Evolutionary conservation across 108 stramenopile species (phyloP).

Genomic region (Schizochytrium sp.): DNA sequence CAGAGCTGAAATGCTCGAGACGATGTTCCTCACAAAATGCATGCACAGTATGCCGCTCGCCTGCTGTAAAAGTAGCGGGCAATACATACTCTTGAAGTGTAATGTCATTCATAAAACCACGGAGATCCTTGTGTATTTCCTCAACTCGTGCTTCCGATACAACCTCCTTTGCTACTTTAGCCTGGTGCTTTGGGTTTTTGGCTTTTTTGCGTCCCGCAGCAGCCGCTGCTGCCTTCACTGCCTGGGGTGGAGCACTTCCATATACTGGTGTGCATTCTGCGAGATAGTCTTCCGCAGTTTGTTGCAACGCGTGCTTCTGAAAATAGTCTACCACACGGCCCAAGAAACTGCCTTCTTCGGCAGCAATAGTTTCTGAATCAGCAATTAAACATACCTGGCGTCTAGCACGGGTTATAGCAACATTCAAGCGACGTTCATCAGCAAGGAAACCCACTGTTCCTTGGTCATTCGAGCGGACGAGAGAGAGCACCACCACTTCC

Average conservation of each 20-base stretch:
- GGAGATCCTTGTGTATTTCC: neutral
- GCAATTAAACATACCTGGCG: slow-evolving; percentile 84
- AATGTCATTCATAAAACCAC: neutral
- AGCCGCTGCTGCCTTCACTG: neutral
- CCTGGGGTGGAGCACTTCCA: neutral
- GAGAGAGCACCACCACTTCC: slow-evolving; percentile 93
- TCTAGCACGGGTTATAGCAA: slow-evolving; percentile 96
- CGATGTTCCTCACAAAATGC: neutral
- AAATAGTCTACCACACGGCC: slow-evolving; percentile 44
- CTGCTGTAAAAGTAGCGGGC: neutral
- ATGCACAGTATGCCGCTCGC: neutral
- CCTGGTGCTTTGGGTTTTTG: neutral
- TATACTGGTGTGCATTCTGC: neutral
- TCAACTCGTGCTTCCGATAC: neutral
- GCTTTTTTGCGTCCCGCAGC: neutral
- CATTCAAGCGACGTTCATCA: slow-evolving; percentile 94
- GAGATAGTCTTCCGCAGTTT: slow-evolving; percentile 29
- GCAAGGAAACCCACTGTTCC: slow-evolving; percentile 92
- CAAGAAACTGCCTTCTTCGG: slow-evolving; percentile 66
- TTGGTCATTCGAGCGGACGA: slow-evolving; percentile 93
- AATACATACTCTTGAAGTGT: neutral
- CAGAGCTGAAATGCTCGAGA: neutral
- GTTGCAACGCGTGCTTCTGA: slow-evolving; percentile 1
- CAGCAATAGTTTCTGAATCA: slow-evolving; percentile 86
- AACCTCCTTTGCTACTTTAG: neutral